Conservation (phyloP, 2,329 filamentous ascomycete species). For the Microsporum ferrugineum region DNA sequence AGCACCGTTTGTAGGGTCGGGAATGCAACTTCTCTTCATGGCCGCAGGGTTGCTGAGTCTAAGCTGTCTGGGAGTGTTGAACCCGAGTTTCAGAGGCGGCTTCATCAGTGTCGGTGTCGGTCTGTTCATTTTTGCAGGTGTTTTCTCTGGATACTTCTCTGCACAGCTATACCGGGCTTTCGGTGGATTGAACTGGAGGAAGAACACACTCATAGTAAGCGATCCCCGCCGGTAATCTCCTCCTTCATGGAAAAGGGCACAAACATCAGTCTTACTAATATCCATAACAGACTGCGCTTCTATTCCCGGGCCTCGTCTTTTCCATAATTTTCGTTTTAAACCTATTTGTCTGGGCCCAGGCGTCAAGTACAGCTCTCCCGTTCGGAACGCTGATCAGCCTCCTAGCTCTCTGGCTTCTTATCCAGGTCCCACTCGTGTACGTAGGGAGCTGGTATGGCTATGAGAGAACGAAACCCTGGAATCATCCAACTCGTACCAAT, state of each 20-base stretch:
- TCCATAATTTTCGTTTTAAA: constrained; percentile 67
- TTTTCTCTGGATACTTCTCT: constrained; percentile 82
- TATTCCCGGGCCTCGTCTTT: constrained; percentile 72
- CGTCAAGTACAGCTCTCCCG: constrained; percentile 75
- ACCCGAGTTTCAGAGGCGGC: constrained; percentile 79
- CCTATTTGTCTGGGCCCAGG: constrained; percentile 81
- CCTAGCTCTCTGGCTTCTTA: constrained; percentile 66
- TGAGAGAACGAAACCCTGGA: constrained; percentile 55
- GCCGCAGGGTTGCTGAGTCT: constrained; percentile 58
- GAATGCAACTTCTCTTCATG: constrained; percentile 80
- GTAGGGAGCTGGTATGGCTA: constrained; percentile 68
- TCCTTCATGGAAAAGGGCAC: constrained; percentile 11
- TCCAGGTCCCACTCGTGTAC: constrained; percentile 77
- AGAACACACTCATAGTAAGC: constrained; percentile 57
- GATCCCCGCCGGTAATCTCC: not conserved
- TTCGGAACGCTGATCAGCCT: constrained; percentile 67
- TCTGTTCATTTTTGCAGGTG: constrained; percentile 69
- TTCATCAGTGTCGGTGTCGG: constrained; percentile 76
- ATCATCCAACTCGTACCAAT: constrained; percentile 70
- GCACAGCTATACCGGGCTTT: constrained; percentile 74
- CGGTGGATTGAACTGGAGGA: constrained; percentile 60
- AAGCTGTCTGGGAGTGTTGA: constrained; percentile 65
- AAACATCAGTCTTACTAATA: not conserved
- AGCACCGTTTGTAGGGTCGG: constrained; percentile 71
- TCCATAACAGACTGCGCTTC: constrained; percentile 48